phyloP scores from a whole-genome alignment of 169 alveolate genomes.

The Eimeria zaria region DNA sequence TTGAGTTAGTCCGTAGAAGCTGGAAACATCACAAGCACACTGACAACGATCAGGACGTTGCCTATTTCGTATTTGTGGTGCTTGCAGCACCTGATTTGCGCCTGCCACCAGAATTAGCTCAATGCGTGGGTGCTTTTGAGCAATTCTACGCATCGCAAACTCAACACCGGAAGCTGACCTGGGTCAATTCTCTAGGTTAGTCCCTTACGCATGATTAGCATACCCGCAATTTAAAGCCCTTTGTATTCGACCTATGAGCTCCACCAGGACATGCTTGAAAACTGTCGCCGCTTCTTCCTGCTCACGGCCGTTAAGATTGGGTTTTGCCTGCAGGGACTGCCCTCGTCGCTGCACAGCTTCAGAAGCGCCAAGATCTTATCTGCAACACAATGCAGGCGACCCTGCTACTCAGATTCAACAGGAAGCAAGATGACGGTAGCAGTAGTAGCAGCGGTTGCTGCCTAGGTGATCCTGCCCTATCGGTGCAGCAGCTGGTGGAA shows the following conservation, averaged over 20 bases:
- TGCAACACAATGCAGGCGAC: conserved; percentile 91
- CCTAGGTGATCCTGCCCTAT: conserved; percentile 42
- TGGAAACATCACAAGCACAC: background rate
- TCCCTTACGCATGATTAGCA: background rate
- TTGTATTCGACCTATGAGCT: background rate
- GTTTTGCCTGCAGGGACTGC: conserved; percentile 80
- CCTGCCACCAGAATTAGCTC: conserved; percentile 86
- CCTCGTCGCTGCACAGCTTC: conserved; percentile 83
- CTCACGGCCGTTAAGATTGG: background rate
- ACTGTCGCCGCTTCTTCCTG: conserved; percentile 2
- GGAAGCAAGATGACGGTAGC: conserved; percentile 57
- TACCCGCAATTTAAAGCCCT: background rate
- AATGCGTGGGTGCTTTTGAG: conserved; percentile 87
- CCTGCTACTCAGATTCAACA: conserved; percentile 89
- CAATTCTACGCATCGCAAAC: conserved; percentile 88
- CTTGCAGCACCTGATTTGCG: conserved; percentile 77
- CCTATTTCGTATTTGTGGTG: background rate
- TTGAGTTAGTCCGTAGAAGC: background rate
- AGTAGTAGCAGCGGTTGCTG: conserved; percentile 17
- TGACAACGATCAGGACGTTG: background rate
- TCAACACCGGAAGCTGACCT: conserved; percentile 92
- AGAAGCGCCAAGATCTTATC: conserved; percentile 85
- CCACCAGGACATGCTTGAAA: background rate
- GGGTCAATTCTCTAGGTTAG: conserved; percentile 93
- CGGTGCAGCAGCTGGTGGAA: conserved; percentile 60